phyloP scores from a whole-genome alignment of 73 alveolate genomes.

The Paraurostyla sp. region DNA sequence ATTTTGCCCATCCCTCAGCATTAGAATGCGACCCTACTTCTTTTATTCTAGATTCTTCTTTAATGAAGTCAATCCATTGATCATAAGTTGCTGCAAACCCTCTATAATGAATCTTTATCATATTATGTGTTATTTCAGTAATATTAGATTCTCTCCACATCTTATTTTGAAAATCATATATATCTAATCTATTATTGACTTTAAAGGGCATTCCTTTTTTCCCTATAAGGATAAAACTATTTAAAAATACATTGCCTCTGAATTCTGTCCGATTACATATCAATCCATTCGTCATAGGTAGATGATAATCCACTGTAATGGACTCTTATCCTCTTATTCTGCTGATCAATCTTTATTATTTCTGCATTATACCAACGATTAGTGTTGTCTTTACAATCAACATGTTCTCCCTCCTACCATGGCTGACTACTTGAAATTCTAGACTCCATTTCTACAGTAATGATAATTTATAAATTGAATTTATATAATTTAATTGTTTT shows the following conservation, averaged over 20 bases:
- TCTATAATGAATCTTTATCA: constrained; percentile 65
- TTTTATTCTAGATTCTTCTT: constrained; percentile 41
- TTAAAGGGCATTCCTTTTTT: constrained; percentile 36
- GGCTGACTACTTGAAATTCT: too few species aligned
- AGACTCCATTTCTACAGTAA: too few species aligned
- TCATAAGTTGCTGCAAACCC: constrained; percentile 46
- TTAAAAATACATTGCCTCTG: constrained; percentile 36
- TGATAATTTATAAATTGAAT: too few species aligned
- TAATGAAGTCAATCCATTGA: constrained; percentile 46
- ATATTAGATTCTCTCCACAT: constrained; percentile 48
- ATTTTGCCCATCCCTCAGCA: constrained; percentile 73
- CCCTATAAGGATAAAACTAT: constrained; percentile 11
- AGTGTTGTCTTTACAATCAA: not conserved
- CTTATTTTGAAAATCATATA: not conserved
- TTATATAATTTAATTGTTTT: too few species aligned
- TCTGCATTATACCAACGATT: constrained; percentile 48
- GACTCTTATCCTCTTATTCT: constrained; percentile 9
- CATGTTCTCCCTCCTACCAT: constrained; percentile 56
- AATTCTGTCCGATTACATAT: not conserved
- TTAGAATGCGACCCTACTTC: constrained; percentile 71
- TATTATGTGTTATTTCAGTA: not conserved
- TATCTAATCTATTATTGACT: constrained; percentile 31
- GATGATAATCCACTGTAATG: not conserved
- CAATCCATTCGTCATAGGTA: constrained; percentile 19
- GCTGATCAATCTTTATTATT: not conserved